Percentiles rank a stretch among this genome's conserved stretches.
phyloP scores from a whole-genome alignment of 805 yeast genomes.

The Candida corydali region DNA sequence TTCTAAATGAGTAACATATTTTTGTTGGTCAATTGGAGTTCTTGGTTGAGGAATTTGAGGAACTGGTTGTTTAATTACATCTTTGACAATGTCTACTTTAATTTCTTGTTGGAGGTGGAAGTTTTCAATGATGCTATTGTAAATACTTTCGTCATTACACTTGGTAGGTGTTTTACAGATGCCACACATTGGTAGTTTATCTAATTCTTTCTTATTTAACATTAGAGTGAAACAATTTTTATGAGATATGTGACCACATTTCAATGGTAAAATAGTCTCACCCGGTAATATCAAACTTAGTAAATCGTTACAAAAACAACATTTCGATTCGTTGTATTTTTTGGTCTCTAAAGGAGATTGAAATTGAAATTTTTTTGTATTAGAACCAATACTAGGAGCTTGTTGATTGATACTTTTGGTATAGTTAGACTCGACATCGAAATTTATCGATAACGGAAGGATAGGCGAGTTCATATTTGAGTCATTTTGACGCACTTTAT shows the following conservation, averaged over 20 bases:
- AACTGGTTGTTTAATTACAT: not conserved
- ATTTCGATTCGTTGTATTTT: constrained; percentile 6
- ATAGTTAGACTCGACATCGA: not conserved
- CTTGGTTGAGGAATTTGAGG: not conserved
- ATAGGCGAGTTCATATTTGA: constrained; percentile 1
- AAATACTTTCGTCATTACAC: constrained; percentile 9
- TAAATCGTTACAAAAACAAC: constrained; percentile 18
- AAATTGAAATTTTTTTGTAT: not conserved
- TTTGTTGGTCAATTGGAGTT: constrained; percentile 3
- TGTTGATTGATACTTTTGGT: not conserved
- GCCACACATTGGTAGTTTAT: constrained; percentile 12
- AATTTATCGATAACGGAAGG: constrained; percentile 1
- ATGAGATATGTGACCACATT: constrained; percentile 24
- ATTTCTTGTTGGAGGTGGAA: constrained; percentile 4
- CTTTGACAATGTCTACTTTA: constrained; percentile 1
- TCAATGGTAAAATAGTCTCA: constrained; percentile 15
- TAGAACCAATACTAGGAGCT: not conserved
- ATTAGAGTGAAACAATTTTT: constrained; percentile 18
- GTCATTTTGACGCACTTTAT: not conserved
- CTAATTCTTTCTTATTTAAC: constrained; percentile 11
- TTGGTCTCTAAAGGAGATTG: constrained; percentile 5
- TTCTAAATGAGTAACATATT: not conserved
- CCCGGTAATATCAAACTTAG: constrained; percentile 14
- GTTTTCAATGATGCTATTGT: constrained; percentile 2
- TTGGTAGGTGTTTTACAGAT: constrained; percentile 13